Conservation (phyloP, 257 asterid genomes). For the Solanum peruvianum region DNA sequence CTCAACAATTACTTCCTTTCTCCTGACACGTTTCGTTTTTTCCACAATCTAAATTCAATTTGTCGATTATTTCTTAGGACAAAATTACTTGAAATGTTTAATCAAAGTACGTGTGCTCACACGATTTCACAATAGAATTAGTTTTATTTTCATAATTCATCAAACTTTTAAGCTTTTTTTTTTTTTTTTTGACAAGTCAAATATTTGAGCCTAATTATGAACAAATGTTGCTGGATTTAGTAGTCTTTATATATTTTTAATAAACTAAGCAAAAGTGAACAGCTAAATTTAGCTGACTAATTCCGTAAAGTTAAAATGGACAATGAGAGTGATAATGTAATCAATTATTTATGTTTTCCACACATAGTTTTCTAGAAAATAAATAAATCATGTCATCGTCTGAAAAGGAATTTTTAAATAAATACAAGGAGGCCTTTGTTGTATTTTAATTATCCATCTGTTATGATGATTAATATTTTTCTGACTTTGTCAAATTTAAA, state of each 20-base stretch:
- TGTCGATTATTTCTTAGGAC: background rate
- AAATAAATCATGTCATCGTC: background rate
- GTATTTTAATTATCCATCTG: background rate
- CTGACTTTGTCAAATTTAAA: background rate
- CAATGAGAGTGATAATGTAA: background rate
- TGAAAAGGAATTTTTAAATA: background rate
- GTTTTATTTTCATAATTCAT: background rate
- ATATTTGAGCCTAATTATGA: background rate
- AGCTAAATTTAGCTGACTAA: background rate
- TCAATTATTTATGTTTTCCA: background rate
- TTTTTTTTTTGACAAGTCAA: background rate
- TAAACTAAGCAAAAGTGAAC: background rate
- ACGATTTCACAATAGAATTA: background rate
- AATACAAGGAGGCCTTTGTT: background rate
- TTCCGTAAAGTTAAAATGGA: background rate
- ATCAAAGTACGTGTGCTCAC: background rate
- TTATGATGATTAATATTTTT: background rate
- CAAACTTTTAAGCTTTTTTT: background rate
- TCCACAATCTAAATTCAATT: no score
- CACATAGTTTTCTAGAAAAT: background rate
- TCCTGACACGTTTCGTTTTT: no score
- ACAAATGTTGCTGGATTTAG: background rate
- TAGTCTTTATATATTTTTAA: background rate
- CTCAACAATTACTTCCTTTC: background rate
- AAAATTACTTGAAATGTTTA: background rate